A percentile compares a stretch with the other conserved stretches of the same genome.
These are phyloP conservation scores for Aspergillus texensis DNA, from an alignment of 2,329 filamentous ascomycete genomes.

Conservation along the genomic window DNA sequence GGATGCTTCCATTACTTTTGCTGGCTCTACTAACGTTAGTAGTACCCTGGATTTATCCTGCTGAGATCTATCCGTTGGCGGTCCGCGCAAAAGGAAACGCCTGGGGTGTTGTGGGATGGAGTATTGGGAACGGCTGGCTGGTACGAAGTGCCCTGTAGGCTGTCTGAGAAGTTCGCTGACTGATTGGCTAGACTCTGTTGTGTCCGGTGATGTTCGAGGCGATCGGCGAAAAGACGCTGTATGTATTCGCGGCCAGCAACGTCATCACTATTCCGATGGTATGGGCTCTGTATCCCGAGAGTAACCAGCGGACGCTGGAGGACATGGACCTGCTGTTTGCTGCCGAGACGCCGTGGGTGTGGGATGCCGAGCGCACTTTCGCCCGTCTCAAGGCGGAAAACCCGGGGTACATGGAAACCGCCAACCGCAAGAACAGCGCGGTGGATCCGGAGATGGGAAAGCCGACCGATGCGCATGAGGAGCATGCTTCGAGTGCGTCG, in stretches of 20 bases:
- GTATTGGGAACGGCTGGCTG: conserved; percentile 72
- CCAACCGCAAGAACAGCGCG: conserved; percentile 36
- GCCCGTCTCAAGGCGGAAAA: conserved; percentile 63
- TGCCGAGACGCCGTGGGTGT: conserved; percentile 66
- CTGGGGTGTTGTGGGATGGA: conserved; percentile 76
- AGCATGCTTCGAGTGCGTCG: not conserved
- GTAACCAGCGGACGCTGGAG: conserved; percentile 72
- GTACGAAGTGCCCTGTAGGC: conserved; percentile 28
- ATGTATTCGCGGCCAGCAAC: conserved; percentile 72
- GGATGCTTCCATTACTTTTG: conserved; percentile 66
- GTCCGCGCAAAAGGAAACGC: conserved; percentile 74
- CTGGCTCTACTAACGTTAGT: conserved; percentile 50
- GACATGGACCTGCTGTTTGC: conserved; percentile 76
- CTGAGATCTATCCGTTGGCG: conserved; percentile 73
- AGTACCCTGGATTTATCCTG: conserved; percentile 66
- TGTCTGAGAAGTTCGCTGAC: conserved; percentile 8
- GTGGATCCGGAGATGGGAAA: conserved; percentile 37
- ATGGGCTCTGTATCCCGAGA: conserved; percentile 75
- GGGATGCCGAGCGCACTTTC: conserved; percentile 71
- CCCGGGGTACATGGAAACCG: conserved; percentile 51
- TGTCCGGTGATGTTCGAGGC: conserved; percentile 64
- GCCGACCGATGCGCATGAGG: not conserved
- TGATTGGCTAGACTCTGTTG: conserved; percentile 45
- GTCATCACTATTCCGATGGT: conserved; percentile 68
- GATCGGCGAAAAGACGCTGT: conserved; percentile 71